Base-by-base conservation (phyloP, 2,329 filamentous ascomycete species). In the Botrytis cinerea region DNA sequence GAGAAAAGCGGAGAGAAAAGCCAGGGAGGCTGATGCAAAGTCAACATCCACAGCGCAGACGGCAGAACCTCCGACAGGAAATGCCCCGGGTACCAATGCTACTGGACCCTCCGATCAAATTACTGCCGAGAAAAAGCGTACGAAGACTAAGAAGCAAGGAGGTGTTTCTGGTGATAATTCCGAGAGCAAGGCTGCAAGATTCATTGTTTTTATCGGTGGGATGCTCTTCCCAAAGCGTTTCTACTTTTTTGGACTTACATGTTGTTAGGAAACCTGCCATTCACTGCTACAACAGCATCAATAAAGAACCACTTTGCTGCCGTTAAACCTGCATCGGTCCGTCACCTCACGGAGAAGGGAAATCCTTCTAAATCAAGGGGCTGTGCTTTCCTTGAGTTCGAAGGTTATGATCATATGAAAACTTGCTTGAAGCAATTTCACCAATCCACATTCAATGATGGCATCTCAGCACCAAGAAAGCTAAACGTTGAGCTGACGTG, bases 401-500 rank as follows among this genome's bases (percentile, higher is more conserved):
- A 90, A 76, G 88, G 90, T 77, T 97, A 91, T 83, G 92, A 95
- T 83, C 90, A 92, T 81, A 97, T 97, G 94, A 93, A 97, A 86
- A 96, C 93, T 46, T 97, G 94, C 80, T 86, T 98, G 75, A 93
- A 95, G 83, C 90, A 94, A 76, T 95, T 95, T 84, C 95, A 98
- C 84, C 95, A 98, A 84, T 92, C 90, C 74, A 87, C 87, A 76
- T 97, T 98, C 81, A 83, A 86, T 81, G 85, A 90, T 82, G 84
- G 85, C 76, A 75, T 83, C 25, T 85, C 84, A 60, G 81, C 84
- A 25, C 84, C 90, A 70, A 87, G 95, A 78, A 92, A 91, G 83
- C 97, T 98, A 79, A 98, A 97, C 81, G 93, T 98, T 40, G 95
- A 98, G 84, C 84, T 98, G 77, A 97, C 94, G 88, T 94, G 83